Base-by-base conservation (phyloP, 2,329 filamentous ascomycete genomes). In the Leptographium procerum region DNA sequence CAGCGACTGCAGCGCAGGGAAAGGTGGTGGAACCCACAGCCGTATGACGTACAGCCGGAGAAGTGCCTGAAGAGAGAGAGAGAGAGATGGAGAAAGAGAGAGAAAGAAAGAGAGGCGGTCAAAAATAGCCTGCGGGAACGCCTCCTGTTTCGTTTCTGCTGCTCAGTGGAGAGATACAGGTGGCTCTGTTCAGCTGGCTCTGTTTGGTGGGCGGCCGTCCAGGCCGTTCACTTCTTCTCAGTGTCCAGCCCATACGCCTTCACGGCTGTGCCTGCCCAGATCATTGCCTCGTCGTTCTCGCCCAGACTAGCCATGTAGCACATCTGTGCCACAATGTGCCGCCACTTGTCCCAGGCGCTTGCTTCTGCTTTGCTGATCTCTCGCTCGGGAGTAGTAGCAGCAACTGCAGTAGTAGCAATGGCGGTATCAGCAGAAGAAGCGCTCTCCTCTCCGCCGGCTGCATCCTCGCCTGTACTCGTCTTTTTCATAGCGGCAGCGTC, bases 341-440 rank as follows among this genome's bases (percentile, higher is more conserved):
- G 81, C 91, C 91, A 96, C 65, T 86, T 81, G 40, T 74, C 73
- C 90, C 91, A 96, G 34, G 88, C 84, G 33, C 64, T 70, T 66
- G 29, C 57, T 40, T 78, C 78, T 2, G 80, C 80, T 6, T 67
- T 67, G 31, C 69, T 65, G 50, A 62, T 40, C 36, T 40, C 14
- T 5, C 8, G 11, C 61, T n/a, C 33, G 2, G 9, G 11, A 19
- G 36, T 19, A 40, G 36, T 7, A 40, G 14, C 36, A 40, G 36
- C 3, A n/a, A n/a, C n/a, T n/a, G n/a, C n/a, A n/a, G n/a, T n/a
- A n/a, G n/a, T n/a, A n/a, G n/a, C n/a, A n/a, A n/a, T n/a, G n/a
- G n/a, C n/a, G n/a, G n/a, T n/a, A n/a, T n/a, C n/a, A 19, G 36
- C 36, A 40, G 36, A 10, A 33, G 31, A 10, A 33, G 31, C 5